Evolutionary conservation across 306 rosid species (phyloP).

Genomic region (Cucurbita argyrosperma): DNA sequence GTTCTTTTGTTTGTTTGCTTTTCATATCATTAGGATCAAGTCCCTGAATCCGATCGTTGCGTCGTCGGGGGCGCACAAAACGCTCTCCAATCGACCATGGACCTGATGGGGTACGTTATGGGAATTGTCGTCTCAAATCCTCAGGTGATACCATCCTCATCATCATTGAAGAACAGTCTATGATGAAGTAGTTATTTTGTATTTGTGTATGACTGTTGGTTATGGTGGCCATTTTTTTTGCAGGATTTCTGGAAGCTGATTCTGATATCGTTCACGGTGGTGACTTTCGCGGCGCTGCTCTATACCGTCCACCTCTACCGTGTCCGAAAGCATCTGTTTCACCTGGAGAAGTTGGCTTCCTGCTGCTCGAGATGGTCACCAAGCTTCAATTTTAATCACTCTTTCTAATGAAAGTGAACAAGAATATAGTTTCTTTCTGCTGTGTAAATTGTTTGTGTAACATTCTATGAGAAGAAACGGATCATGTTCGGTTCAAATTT

Average conservation of each 20-base stretch:
- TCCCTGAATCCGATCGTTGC: constrained; percentile 61
- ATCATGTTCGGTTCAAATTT: too few relatives aligned
- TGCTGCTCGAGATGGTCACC: neutral
- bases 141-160: constrained; percentile 25
- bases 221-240: constrained; percentile 2
- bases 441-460: too few relatives aligned
- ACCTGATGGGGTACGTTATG: constrained; percentile 67
- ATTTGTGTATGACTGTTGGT: neutral
- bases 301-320: constrained; percentile 44
- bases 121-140: constrained; percentile 69
- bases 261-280: constrained; percentile 40
- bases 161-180: neutral
- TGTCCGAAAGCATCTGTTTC: constrained; percentile 45
- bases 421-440: neutral
- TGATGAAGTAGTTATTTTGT: neutral
- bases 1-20: neutral
- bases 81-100: constrained; percentile 71
- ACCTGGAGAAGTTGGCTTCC: constrained; percentile 26
- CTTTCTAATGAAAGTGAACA: neutral
- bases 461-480: too few relatives aligned
- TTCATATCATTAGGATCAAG: constrained; percentile 36
- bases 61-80: constrained; percentile 81
- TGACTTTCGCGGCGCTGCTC: constrained; percentile 49
- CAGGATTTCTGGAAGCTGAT: constrained; percentile 77
- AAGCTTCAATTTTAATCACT: neutral